Conservation (phyloP, 495 filamentous ascomycete species). For the Penicillium chermesinum region DNA sequence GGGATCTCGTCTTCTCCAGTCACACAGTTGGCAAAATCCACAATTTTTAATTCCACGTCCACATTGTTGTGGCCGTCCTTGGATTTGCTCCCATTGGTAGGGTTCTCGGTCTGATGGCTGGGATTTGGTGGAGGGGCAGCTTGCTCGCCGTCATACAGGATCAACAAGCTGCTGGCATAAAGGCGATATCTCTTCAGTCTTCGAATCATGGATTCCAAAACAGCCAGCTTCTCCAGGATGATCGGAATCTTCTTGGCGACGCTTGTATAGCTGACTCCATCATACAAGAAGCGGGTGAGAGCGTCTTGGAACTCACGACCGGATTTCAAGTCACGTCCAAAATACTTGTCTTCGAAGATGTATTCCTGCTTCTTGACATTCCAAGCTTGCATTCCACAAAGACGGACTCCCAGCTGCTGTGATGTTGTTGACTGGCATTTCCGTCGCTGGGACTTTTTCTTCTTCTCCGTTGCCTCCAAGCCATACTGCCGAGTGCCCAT, state of each 20-base stretch:
- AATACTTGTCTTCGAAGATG: constrained; percentile 94
- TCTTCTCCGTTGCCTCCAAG: constrained; percentile 86
- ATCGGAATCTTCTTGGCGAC: constrained; percentile 80
- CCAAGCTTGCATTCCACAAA: constrained; percentile 97
- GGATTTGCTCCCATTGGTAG: constrained; percentile 23
- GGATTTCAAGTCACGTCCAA: constrained; percentile 81
- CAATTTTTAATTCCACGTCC: constrained; percentile 83
- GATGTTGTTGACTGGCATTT: constrained; percentile 94
- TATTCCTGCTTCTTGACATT: constrained; percentile 78
- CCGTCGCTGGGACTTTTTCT: constrained; percentile 83
- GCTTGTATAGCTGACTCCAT: constrained; percentile 74
- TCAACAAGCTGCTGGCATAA: constrained; percentile 88
- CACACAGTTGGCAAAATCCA: constrained; percentile 97
- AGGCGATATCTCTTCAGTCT: constrained; percentile 82
- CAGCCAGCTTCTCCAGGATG: constrained; percentile 74
- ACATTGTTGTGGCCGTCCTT: constrained; percentile 45
- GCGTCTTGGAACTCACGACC: constrained; percentile 88
- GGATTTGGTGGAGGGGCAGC: constrained; percentile 9
- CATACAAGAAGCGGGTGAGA: constrained; percentile 82
- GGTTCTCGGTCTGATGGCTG: constrained; percentile 1
- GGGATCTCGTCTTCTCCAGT: constrained; percentile 71
- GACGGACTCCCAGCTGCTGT: constrained; percentile 80
- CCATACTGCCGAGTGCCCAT: constrained; percentile 99
- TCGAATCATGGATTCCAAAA: constrained; percentile 77
- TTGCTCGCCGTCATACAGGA: constrained; percentile 86